These are phyloP conservation scores for Boletus sensibilis DNA, from an alignment of 768 basidiomycete species.

Conservation along the genomic window DNA sequence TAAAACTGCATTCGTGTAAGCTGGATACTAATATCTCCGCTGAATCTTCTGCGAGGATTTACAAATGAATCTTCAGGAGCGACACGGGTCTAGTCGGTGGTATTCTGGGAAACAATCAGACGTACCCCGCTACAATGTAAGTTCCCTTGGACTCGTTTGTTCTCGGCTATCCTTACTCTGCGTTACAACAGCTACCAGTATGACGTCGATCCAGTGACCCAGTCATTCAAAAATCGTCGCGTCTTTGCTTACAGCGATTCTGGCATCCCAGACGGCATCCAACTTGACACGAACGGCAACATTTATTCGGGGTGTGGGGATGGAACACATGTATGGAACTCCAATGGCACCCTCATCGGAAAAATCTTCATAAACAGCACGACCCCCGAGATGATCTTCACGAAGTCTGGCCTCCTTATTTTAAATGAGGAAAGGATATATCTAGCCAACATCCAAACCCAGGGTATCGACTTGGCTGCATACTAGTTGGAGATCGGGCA, in stretches of 20 bases:
- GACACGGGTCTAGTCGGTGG: conserved; percentile 39
- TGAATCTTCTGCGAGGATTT: neutral
- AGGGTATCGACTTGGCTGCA: conserved; percentile 18
- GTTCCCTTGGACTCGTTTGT: conserved; percentile 18
- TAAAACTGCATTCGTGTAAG: conserved; percentile 60
- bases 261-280: conserved; percentile 66
- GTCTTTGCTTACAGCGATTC: conserved; percentile 67
- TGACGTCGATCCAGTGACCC: conserved; percentile 56
- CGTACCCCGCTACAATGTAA: conserved; percentile 66
- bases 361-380: conserved; percentile 23
- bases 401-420: conserved; percentile 39
- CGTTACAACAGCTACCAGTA: conserved; percentile 56
- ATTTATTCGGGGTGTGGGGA: conserved; percentile 67
- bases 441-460: conserved; percentile 27
- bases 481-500: neutral
- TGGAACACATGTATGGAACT: conserved; percentile 62
- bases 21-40: neutral
- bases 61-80: conserved; percentile 24
- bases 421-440: conserved; percentile 34
- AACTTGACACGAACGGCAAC: conserved; percentile 62
- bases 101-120: conserved; percentile 50
- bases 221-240: conserved; percentile 57
- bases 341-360: conserved; percentile 44
- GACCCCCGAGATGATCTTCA: conserved; percentile 42
- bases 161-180: neutral